phyloP scores from a whole-genome alignment of 768 basidiomycete genomes.

The Russula sp. region DNA sequence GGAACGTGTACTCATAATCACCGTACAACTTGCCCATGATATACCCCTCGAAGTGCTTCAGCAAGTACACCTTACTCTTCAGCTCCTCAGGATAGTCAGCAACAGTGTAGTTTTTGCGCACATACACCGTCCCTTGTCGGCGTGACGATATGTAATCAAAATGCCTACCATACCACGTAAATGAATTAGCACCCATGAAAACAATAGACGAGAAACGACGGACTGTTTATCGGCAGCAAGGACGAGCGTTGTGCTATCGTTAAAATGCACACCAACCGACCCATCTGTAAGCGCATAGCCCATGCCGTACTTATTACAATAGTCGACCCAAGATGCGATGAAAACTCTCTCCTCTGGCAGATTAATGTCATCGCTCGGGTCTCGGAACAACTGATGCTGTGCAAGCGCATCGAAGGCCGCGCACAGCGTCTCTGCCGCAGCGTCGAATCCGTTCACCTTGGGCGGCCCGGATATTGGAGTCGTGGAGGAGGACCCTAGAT shows the following conservation, averaged over 20 bases:
- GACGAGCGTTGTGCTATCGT: slow-evolving; percentile 86
- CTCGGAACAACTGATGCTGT: slow-evolving; percentile 60
- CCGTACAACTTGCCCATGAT: slow-evolving; percentile 89
- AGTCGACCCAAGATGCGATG: slow-evolving; percentile 98
- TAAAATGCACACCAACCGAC: slow-evolving; percentile 93
- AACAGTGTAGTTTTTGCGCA: slow-evolving; percentile 69
- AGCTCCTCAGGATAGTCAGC: slow-evolving; percentile 76
- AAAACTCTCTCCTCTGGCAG: slow-evolving; percentile 75
- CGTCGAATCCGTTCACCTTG: slow-evolving; percentile 62
- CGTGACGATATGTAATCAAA: slow-evolving; percentile 84
- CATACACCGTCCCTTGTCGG: slow-evolving; percentile 60
- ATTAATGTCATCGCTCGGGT: slow-evolving; percentile 52
- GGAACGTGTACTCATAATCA: slow-evolving; percentile 79
- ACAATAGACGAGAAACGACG: slow-evolving; percentile 36
- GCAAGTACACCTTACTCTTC: slow-evolving; percentile 85
- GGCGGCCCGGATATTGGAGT: slow-evolving; percentile 32
- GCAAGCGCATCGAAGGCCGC: slow-evolving; percentile 69
- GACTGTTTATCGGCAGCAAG: slow-evolving; percentile 85
- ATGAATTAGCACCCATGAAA: slow-evolving; percentile 7
- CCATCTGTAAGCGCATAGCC: slow-evolving; percentile 96
- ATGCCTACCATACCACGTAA: slow-evolving; percentile 49
- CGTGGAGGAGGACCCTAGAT: slow-evolving; percentile 28
- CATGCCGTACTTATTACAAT: slow-evolving; percentile 99
- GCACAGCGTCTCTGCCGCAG: slow-evolving; percentile 50
- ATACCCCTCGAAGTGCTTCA: slow-evolving; percentile 92